Evolutionary conservation across 108 stramenopile genomes (phyloP).

Genomic region (Skeletonema menzelii): DNA sequence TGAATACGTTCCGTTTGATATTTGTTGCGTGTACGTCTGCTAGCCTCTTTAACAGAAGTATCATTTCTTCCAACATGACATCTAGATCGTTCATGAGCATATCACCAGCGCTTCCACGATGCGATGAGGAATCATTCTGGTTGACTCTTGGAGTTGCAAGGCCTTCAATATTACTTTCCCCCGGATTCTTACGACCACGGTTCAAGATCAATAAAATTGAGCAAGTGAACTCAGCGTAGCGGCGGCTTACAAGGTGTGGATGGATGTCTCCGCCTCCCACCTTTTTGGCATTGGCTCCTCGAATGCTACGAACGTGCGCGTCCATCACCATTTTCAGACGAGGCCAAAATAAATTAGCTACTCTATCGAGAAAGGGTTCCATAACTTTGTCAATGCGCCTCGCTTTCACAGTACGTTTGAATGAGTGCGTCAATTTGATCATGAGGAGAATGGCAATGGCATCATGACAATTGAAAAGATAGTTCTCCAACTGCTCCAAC

Average conservation of each 20-base stretch:
- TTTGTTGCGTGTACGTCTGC: constrained; percentile 80
- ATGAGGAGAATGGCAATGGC: constrained; percentile 94
- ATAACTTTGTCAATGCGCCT: constrained; percentile 84
- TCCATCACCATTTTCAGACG: constrained; percentile 95
- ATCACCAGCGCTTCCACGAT: constrained; percentile 74
- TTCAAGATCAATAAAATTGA: constrained; percentile 90
- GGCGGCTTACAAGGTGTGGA: constrained; percentile 93
- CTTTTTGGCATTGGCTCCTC: constrained; percentile 75
- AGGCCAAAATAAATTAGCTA: constrained; percentile 95
- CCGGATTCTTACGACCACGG: constrained; percentile 55
- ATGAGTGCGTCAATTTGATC: constrained; percentile 94
- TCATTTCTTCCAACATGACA: constrained; percentile 71
- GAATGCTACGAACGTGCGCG: constrained; percentile 87
- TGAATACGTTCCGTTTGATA: constrained; percentile 91
- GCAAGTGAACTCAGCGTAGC: constrained; percentile 96
- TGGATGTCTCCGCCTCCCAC: constrained; percentile 92
- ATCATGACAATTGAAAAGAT: constrained; percentile 95
- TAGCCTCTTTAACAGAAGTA: constrained; percentile 78
- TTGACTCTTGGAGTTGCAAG: constrained; percentile 9
- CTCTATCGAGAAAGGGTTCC: constrained; percentile 92
- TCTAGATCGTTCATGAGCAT: constrained; percentile 85
- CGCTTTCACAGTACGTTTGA: constrained; percentile 87
- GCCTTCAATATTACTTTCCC: constrained; percentile 4
- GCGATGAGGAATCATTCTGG: constrained; percentile 1
- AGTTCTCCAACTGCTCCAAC: constrained; percentile 97